Evolutionary conservation across 2,329 filamentous ascomycete genomes (phyloP).

Genomic region (Colletotrichum noveboracense): DNA sequence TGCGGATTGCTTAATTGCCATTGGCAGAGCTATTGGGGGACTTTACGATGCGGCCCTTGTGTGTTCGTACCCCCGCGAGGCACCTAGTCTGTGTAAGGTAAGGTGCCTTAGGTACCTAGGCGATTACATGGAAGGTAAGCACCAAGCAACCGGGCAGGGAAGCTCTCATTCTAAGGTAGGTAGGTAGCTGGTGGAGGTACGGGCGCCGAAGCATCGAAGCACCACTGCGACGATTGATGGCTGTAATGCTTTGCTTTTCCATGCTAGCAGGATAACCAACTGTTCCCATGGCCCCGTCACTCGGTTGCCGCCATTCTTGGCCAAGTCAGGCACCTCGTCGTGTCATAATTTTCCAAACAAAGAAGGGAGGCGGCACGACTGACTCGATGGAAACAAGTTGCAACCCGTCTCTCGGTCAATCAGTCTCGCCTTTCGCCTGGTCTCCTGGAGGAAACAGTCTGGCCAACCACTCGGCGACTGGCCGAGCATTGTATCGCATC

Average conservation of each 20-base stretch:
- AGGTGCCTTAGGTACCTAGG: background rate
- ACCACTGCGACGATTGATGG: background rate
- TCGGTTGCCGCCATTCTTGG: constrained; percentile 8
- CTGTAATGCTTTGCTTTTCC: background rate
- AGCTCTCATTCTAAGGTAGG: background rate
- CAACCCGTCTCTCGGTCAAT: constrained; percentile 14
- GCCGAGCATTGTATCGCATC: background rate
- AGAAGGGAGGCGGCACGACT: constrained; percentile 13
- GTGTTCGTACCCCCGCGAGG: background rate
- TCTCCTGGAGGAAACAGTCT: background rate
- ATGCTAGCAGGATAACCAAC: background rate
- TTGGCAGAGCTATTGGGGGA: background rate
- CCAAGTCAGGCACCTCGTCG: constrained; percentile 16
- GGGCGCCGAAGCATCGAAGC: background rate
- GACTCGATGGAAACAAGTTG: constrained; percentile 19
- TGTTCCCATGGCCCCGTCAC: background rate
- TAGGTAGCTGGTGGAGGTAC: background rate
- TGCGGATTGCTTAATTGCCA: background rate
- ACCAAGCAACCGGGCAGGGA: background rate
- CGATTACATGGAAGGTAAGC: background rate
- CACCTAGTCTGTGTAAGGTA: background rate
- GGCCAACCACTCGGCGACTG: background rate
- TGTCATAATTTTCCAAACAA: constrained; percentile 15
- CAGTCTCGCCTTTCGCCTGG: background rate
- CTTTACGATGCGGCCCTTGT: background rate